A percentile compares a stretch with the other conserved stretches of the same genome.
phyloP scores from a whole-genome alignment of 2,329 filamentous ascomycete species.

The Phyllosticta citriasiana region DNA sequence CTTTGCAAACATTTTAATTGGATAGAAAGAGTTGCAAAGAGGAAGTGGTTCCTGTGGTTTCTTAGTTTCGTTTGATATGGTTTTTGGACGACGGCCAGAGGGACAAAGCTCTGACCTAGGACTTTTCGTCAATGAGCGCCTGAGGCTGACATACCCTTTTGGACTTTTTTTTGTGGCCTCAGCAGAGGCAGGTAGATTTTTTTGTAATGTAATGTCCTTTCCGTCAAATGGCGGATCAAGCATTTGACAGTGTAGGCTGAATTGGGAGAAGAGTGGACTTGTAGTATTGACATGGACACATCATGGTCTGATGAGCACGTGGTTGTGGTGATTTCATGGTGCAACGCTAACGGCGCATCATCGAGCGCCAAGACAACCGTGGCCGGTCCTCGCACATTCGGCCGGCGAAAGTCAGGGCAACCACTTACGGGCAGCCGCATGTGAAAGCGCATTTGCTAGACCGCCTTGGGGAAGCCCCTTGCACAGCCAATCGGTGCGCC shows the following conservation, averaged over 20 bases:
- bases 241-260: not conserved
- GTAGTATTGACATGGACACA: constrained; percentile 5
- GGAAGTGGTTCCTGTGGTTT: not conserved
- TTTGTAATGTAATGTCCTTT: not conserved
- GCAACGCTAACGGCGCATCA: not conserved
- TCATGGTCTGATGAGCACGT: constrained; percentile 10
- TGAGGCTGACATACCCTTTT: not conserved
- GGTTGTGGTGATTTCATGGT: constrained; percentile 1
- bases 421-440: not conserved
- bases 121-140: not conserved
- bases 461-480: constrained; percentile 1
- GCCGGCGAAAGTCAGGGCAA: not conserved
- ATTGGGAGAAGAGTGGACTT: not conserved
- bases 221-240: too few species aligned
- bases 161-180: not conserved
- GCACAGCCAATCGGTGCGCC: not conserved
- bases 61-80: not conserved
- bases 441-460: constrained; percentile 4
- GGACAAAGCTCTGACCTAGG: not conserved
- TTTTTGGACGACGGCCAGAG: not conserved
- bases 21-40: not conserved
- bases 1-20: not conserved
- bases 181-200: not conserved
- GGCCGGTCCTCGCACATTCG: not conserved
- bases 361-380: not conserved